phyloP scores from a whole-genome alignment of 306 rosid genomes.

The Rosa multiflora region DNA sequence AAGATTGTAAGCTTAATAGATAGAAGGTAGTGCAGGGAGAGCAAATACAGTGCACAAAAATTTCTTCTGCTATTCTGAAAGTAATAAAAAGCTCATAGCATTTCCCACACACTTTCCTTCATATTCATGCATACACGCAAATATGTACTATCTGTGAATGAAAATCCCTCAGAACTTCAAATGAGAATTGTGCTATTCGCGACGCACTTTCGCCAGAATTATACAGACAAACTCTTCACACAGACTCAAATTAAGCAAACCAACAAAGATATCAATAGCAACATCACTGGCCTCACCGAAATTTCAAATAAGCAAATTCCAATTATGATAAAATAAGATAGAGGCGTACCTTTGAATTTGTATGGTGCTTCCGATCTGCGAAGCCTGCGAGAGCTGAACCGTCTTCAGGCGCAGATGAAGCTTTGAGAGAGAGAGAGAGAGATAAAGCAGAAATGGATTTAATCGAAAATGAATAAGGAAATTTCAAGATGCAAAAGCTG shows the following conservation, averaged over 20 bases:
- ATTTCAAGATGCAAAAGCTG: not conserved
- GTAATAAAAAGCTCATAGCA: not conserved
- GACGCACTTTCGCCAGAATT: not conserved
- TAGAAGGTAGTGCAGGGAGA: not conserved
- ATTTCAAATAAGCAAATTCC: not conserved
- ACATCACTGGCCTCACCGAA: not conserved
- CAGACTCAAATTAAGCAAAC: not conserved
- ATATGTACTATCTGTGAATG: not conserved
- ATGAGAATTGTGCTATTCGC: not conserved
- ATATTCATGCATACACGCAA: not conserved
- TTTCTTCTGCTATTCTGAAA: not conserved
- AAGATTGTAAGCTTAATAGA: not conserved
- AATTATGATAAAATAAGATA: not conserved
- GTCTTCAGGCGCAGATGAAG: not conserved
- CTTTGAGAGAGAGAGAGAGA: not conserved
- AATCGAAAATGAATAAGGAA: not conserved
- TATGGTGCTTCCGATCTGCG: not conserved
- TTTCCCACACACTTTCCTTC: not conserved
- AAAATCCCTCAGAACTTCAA: not conserved
- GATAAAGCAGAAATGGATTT: not conserved
- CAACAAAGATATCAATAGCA: not conserved
- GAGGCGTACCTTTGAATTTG: conserved; percentile 1
- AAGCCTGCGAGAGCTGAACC: not conserved
- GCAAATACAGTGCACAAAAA: not conserved
- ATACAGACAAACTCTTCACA: no score